phyloP scores from a whole-genome alignment of 1,139 yeast genomes.

The Kodamaea derodonti region DNA sequence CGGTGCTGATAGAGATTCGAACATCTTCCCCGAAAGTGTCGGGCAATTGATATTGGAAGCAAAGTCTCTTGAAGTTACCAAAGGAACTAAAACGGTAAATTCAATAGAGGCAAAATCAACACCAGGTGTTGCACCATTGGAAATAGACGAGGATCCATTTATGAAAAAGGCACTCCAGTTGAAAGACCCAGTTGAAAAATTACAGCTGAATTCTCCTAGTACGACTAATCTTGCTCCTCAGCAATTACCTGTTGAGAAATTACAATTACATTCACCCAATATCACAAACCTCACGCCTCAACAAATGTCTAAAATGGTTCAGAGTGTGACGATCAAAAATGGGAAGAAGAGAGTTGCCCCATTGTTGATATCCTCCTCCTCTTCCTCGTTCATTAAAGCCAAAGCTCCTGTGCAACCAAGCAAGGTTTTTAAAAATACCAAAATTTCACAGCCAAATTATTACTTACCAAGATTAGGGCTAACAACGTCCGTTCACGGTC shows the following conservation, averaged over 20 bases:
- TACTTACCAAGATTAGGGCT: constrained; percentile 46
- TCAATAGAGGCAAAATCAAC: not conserved
- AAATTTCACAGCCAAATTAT: constrained; percentile 40
- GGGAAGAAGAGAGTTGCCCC: constrained; percentile 92
- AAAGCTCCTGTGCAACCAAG: constrained; percentile 8
- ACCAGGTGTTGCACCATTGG: not conserved
- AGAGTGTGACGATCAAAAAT: constrained; percentile 54
- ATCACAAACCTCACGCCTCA: constrained; percentile 13
- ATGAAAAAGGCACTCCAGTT: not conserved
- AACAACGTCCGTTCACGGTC: constrained; percentile 45
- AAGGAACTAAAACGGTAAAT: too few species aligned
- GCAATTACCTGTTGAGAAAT: not conserved
- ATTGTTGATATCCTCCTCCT: constrained; percentile 57
- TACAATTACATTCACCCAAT: constrained; percentile 2
- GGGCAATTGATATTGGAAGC: constrained; percentile 75
- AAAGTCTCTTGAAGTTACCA: constrained; percentile 28
- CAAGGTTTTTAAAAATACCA: constrained; percentile 21
- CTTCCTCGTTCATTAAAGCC: constrained; percentile 10
- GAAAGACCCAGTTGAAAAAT: too few species aligned
- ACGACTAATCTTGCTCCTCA: not conserved
- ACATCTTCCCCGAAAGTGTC: constrained; percentile 82
- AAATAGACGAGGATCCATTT: not conserved
- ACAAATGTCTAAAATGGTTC: constrained; percentile 19
- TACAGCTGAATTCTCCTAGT: not conserved
- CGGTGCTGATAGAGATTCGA: constrained; percentile 83